A percentile compares a stretch with the other conserved stretches of the same genome.
phyloP scores from a whole-genome alignment of 2,329 filamentous ascomycete species.

The Apiospora phragmitis region DNA sequence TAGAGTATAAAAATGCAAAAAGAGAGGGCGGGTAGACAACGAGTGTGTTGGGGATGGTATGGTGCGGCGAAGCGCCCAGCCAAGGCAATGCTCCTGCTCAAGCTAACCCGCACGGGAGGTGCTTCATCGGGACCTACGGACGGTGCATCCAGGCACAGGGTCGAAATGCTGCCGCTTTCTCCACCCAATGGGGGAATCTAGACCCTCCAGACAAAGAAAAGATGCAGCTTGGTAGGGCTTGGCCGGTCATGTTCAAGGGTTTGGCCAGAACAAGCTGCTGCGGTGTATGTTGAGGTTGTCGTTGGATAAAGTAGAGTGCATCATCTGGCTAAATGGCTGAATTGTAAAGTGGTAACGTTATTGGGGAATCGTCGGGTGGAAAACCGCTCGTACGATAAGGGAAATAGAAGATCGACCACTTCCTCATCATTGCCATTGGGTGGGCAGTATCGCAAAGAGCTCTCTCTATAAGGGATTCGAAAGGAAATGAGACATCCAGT shows the following conservation, averaged over 20 bases:
- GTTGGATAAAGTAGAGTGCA: conserved; percentile 12
- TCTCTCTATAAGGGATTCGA: not conserved
- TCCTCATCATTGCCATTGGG: not conserved
- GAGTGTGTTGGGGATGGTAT: not conserved
- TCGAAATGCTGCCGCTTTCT: not conserved
- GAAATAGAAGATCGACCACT: not conserved
- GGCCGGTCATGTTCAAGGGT: not conserved
- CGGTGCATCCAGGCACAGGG: not conserved
- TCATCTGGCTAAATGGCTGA: conserved; percentile 12
- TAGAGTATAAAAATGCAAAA: not conserved
- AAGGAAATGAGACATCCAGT: not conserved
- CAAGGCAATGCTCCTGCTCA: not conserved
- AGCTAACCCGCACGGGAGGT: not conserved
- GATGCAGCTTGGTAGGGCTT: not conserved
- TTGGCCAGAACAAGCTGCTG: not conserved
- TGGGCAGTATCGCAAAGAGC: not conserved
- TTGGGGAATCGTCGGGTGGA: not conserved
- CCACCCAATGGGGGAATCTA: conserved; percentile 2
- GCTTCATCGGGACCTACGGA: not conserved
- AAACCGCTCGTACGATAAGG: not conserved
- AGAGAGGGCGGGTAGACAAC: not conserved
- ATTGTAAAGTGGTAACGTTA: conserved; percentile 8
- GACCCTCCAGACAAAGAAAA: not conserved
- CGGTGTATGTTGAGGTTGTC: conserved; percentile 7
- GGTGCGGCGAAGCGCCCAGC: not conserved